Conservation (phyloP, 2,329 filamentous ascomycete species). For the Didymosphaeria variabile region DNA sequence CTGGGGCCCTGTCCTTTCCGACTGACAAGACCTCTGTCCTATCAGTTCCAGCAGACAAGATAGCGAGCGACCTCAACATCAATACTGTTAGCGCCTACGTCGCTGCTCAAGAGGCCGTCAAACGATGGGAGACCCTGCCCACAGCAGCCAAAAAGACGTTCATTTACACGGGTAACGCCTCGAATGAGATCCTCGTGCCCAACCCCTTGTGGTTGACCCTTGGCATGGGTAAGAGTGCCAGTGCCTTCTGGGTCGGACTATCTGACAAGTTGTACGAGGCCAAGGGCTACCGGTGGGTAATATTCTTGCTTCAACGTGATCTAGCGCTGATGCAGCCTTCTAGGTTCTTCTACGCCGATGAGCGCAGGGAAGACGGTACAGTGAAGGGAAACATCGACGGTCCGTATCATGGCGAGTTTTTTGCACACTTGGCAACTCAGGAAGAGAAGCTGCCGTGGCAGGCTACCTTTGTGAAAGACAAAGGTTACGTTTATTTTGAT, state of each 20-base stretch:
- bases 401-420: conserved; percentile 48
- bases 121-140: conserved; percentile 48
- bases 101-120: conserved; percentile 52
- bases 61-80: conserved; percentile 45
- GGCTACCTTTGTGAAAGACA: conserved; percentile 49
- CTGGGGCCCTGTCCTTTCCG: not conserved
- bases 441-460: conserved; percentile 43
- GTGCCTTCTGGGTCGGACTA: conserved; percentile 1
- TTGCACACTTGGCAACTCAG: conserved; percentile 37
- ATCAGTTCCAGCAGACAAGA: conserved; percentile 23
- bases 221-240: conserved; percentile 5
- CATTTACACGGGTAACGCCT: conserved; percentile 54
- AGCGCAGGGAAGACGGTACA: conserved; percentile 55
- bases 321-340: not conserved
- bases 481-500: conserved; percentile 40
- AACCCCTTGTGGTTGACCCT: not conserved
- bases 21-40: conserved; percentile 3
- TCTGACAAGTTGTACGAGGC: not conserved
- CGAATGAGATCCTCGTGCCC: not conserved
- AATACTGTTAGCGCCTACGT: conserved; percentile 50
- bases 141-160: conserved; percentile 46
- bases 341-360: conserved; percentile 62
- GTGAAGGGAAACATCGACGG: conserved; percentile 40
- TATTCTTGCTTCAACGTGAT: not conserved
- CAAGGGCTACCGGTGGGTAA: conserved; percentile 10